These are phyloP conservation scores for Neurospora tetraspora DNA, from an alignment of 495 filamentous ascomycete genomes.

Conservation along the genomic window DNA sequence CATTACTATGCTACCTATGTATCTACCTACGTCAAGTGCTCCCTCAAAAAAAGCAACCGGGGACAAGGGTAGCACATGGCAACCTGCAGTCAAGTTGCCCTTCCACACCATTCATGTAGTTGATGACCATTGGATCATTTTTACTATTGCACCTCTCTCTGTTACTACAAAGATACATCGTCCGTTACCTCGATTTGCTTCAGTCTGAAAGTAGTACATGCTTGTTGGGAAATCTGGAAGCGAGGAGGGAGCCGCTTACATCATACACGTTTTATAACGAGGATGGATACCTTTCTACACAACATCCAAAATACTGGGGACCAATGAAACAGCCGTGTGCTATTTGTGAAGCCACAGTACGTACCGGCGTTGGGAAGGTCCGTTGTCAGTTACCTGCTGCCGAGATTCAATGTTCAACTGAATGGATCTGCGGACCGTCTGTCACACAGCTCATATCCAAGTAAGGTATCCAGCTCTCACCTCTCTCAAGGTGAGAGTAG, in stretches of 20 bases:
- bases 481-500: not conserved
- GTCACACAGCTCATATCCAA: not conserved
- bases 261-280: not conserved
- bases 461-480: not conserved
- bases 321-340: not conserved
- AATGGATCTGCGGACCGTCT: not conserved
- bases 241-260: not conserved
- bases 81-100: not conserved
- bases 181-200: not conserved
- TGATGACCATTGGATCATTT: not conserved
- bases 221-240: not conserved
- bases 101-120: not conserved
- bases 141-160: too few species aligned
- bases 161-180: not conserved
- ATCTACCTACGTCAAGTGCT: not conserved
- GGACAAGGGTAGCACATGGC: not conserved
- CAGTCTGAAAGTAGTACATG: not conserved
- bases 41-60: not conserved
- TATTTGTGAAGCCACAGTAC: not conserved
- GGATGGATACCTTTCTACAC: not conserved
- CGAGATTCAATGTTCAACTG: not conserved
- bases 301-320: not conserved
- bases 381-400: too few species aligned
- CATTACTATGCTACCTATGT: not conserved
- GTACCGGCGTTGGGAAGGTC: not conserved